Percentiles rank a stretch among this genome's conserved stretches.
Conservation (phyloP, 768 basidiomycete species). For the Mycena chlorophos region DNA sequence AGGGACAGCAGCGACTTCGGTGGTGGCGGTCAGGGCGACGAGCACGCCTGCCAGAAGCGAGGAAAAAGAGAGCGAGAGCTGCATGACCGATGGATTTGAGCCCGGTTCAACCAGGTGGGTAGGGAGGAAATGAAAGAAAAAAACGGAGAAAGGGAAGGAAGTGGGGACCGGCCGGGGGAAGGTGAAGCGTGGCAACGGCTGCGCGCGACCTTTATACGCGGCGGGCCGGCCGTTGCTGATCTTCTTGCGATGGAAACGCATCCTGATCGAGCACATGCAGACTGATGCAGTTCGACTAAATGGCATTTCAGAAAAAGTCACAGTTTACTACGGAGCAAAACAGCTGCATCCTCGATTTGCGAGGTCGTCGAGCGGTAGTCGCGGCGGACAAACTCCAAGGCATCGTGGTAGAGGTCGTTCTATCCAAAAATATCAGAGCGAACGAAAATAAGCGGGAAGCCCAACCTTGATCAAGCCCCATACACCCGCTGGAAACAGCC, state of each 20-base stretch:
- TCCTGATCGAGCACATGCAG: neutral
- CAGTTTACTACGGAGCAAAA: neutral
- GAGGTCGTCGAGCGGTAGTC: constrained; percentile 38
- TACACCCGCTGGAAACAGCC: constrained; percentile 42
- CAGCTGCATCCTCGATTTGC: constrained; percentile 47
- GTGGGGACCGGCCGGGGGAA: constrained; percentile 40
- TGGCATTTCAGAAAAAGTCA: constrained; percentile 32
- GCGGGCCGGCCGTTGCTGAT: neutral
- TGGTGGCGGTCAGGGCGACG: constrained; percentile 36
- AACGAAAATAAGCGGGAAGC: neutral
- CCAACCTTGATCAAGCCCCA: constrained; percentile 75
- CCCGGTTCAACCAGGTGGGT: constrained; percentile 25
- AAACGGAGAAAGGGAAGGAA: constrained; percentile 29
- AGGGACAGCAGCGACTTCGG: constrained; percentile 46
- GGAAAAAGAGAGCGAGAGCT: constrained; percentile 50
- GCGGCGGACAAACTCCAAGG: constrained; percentile 44
- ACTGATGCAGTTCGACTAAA: constrained; percentile 22
- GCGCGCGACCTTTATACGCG: constrained; percentile 16
- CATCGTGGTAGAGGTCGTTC: constrained; percentile 58
- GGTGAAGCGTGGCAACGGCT: constrained; percentile 17
- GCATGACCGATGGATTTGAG: constrained; percentile 53
- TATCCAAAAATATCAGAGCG: constrained; percentile 26
- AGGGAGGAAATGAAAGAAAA: constrained; percentile 10
- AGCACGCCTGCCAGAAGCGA: constrained; percentile 55
- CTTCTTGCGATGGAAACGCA: constrained; percentile 7